phyloP scores from a whole-genome alignment of 2,329 filamentous ascomycete species.

The Helminthosporium solani region DNA sequence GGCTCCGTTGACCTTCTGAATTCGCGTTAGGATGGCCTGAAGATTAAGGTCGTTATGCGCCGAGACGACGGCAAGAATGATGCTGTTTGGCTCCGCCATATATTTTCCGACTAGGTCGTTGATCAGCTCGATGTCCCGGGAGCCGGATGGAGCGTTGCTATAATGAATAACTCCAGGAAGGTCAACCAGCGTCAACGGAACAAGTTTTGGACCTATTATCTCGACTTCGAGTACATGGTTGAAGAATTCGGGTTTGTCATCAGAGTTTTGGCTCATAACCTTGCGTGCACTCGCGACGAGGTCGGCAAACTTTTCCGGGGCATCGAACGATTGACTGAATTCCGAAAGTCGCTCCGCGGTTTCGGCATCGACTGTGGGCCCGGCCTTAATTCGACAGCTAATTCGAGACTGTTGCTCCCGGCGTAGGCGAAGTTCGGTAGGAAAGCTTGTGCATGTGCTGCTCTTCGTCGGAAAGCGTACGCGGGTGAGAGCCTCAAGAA shows the following conservation, averaged over 20 bases:
- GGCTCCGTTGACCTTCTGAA: constrained; percentile 6
- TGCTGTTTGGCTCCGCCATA: constrained; percentile 56
- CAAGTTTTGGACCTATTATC: constrained; percentile 11
- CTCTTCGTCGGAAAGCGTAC: constrained; percentile 59
- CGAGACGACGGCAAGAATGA: constrained; percentile 54
- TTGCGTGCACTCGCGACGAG: constrained; percentile 5
- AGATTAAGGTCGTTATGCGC: constrained; percentile 42
- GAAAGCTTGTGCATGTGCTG: constrained; percentile 58
- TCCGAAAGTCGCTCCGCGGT: constrained; percentile 16
- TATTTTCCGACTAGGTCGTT: constrained; percentile 49
- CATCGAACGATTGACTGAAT: constrained; percentile 5
- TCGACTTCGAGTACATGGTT: constrained; percentile 20
- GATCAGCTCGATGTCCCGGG: constrained; percentile 38
- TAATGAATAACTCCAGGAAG: constrained; percentile 42
- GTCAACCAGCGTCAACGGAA: constrained; percentile 22
- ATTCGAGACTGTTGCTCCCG: constrained; percentile 39
- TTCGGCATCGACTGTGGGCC: constrained; percentile 6
- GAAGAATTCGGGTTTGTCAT: constrained; percentile 11
- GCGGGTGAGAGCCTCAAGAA: constrained; percentile 62
- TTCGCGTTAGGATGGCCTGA: constrained; percentile 5
- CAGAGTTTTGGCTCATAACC: constrained; percentile 1
- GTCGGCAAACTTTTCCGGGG: constrained; percentile 5
- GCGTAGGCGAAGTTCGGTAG: constrained; percentile 58
- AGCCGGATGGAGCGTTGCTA: constrained; percentile 11
- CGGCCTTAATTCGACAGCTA: constrained; percentile 10